A percentile compares a stretch with the other conserved stretches of the same genome.
phyloP scores from a whole-genome alignment of 2,329 filamentous ascomycete species.

The Talaromyces sp. region DNA sequence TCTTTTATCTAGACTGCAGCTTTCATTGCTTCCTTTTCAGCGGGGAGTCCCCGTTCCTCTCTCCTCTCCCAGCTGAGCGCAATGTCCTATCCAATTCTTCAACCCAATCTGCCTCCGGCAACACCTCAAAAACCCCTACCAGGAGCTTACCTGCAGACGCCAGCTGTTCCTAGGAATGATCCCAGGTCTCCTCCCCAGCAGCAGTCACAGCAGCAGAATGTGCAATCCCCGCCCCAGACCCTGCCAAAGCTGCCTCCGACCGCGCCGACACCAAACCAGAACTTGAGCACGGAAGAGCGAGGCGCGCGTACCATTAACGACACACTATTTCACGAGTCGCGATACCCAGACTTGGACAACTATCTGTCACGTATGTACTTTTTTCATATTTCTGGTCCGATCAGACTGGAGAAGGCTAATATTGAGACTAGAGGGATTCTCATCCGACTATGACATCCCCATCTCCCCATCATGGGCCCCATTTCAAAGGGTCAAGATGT shows the following conservation, averaged over 20 bases:
- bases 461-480: conserved; percentile 73
- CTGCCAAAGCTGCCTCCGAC: conserved; percentile 41
- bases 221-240: conserved; percentile 23
- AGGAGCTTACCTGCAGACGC: conserved; percentile 46
- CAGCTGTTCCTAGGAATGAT: conserved; percentile 37
- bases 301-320: conserved; percentile 83
- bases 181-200: conserved; percentile 20
- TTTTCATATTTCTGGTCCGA: not conserved
- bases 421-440: conserved; percentile 70
- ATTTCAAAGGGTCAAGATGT: conserved; percentile 83
- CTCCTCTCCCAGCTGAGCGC: conserved; percentile 22
- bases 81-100: conserved; percentile 48
- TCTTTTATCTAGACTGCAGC: conserved; percentile 1
- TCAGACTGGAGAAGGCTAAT: not conserved
- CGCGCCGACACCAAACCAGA: conserved; percentile 50
- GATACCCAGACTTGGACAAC: conserved; percentile 84
- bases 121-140: conserved; percentile 46
- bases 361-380: conserved; percentile 82
- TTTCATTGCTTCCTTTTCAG: conserved; percentile 6
- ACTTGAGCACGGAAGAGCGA: conserved; percentile 72
- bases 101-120: conserved; percentile 27
- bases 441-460: conserved; percentile 86
- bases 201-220: conserved; percentile 2
- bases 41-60: conserved; percentile 24
- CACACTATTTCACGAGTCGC: conserved; percentile 72